phyloP scores from a whole-genome alignment of 2,329 filamentous ascomycete genomes.

The Aspergillus oerlinghausenensis region DNA sequence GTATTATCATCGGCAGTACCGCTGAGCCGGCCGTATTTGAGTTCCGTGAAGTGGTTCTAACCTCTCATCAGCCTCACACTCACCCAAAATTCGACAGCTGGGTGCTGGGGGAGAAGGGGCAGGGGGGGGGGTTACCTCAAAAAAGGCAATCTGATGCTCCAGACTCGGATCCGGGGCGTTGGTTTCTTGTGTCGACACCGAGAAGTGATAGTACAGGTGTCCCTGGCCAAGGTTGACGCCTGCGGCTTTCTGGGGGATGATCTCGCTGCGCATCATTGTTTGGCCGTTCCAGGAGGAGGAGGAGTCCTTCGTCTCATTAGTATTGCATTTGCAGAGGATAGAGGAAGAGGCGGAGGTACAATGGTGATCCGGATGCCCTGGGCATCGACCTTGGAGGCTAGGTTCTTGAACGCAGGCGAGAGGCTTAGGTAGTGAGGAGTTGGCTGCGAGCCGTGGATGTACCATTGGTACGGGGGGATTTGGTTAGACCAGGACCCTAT shows the following conservation, averaged over 20 bases:
- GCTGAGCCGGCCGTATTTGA: slow-evolving; percentile 57
- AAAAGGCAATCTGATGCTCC: slow-evolving; percentile 64
- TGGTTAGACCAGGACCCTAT: slow-evolving; percentile 62
- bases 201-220: slow-evolving; percentile 69
- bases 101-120: no score
- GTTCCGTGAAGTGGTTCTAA: slow-evolving; percentile 67
- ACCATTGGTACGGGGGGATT: slow-evolving; percentile 69
- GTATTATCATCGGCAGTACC: slow-evolving; percentile 44
- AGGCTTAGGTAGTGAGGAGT: slow-evolving; percentile 57
- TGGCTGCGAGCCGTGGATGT: slow-evolving; percentile 62
- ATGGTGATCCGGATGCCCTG: slow-evolving; percentile 68
- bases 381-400: slow-evolving; percentile 55
- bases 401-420: slow-evolving; percentile 59
- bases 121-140: slow-evolving; percentile 24
- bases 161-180: slow-evolving; percentile 59
- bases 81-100: no score
- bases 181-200: slow-evolving; percentile 53
- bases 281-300: slow-evolving; percentile 66
- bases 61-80: background rate
- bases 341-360: slow-evolving; percentile 16
- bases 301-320: slow-evolving; percentile 9
- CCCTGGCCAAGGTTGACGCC: slow-evolving; percentile 57
- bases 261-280: slow-evolving; percentile 67
- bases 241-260: slow-evolving; percentile 56
- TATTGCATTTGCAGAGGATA: no score